Evolutionary conservation across 2,329 filamentous ascomycete genomes (phyloP).

Genomic region (Xylaria multiplex): DNA sequence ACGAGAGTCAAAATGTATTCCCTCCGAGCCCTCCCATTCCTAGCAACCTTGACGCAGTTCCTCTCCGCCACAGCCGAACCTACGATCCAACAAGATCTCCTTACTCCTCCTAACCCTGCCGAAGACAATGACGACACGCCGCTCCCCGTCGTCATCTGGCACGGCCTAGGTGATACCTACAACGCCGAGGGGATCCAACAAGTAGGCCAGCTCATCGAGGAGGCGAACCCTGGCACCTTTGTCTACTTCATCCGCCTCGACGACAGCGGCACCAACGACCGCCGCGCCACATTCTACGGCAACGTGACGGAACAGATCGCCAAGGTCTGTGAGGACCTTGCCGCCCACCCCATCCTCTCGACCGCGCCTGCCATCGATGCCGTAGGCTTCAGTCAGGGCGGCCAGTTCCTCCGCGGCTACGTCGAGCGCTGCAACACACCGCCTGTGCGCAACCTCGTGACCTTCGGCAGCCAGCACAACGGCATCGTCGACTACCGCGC

Average conservation of each 20-base stretch:
- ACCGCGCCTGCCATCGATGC: slow-evolving; percentile 88
- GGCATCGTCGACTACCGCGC: slow-evolving; percentile 85
- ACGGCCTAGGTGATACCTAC: slow-evolving; percentile 81
- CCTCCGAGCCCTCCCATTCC: slow-evolving; percentile 27
- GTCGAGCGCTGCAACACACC: slow-evolving; percentile 86
- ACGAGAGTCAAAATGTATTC: slow-evolving; percentile 31
- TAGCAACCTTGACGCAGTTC: slow-evolving; percentile 37
- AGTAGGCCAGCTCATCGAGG: slow-evolving; percentile 76
- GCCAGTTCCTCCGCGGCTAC: slow-evolving; percentile 93
- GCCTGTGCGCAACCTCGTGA: slow-evolving; percentile 80
- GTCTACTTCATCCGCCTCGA: slow-evolving; percentile 82
- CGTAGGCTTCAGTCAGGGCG: slow-evolving; percentile 93
- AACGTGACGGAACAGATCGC: slow-evolving; percentile 84
- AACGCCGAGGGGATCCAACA: slow-evolving; percentile 77
- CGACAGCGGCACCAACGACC: slow-evolving; percentile 74
- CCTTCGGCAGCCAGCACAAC: slow-evolving; percentile 91
- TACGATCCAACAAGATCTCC: neutral
- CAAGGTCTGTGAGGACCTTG: slow-evolving; percentile 80
- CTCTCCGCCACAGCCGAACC: slow-evolving; percentile 35
- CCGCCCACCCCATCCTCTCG: slow-evolving; percentile 79
- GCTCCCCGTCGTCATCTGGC: slow-evolving; percentile 93
- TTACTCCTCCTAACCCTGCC: slow-evolving; percentile 32
- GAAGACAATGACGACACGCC: slow-evolving; percentile 69
- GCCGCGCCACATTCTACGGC: slow-evolving; percentile 87
- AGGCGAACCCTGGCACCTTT: slow-evolving; percentile 82